Base-by-base conservation (phyloP, 164 flowering plant genomes). In the Nelumbo lutea region DNA sequence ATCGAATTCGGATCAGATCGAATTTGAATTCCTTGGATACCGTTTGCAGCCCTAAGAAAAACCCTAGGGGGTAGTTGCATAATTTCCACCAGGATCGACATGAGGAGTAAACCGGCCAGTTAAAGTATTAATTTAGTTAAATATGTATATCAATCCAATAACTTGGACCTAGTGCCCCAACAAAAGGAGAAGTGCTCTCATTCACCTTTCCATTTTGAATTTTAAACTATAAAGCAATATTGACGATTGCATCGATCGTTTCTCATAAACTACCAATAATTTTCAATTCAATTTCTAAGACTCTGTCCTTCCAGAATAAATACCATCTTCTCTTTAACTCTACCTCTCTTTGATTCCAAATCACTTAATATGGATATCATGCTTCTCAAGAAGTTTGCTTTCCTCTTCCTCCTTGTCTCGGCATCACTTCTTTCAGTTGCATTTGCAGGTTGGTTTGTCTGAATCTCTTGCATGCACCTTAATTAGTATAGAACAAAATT, bases 111-210 rank as follows among this genome's bases (percentile, higher is more conserved):
- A n/a, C n/a, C n/a, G n/a, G n/a, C 1, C 5, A 2, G 53, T 50
- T 50, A 53, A 53, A 53, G 57, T 70, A 56, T 62, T 56, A 9
- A 42, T 45, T 65, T 65, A 57, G 70, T 66, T 65, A 55, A 60
- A 74, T 59, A 27, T n/a, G n/a, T n/a, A n/a, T 52, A 67, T 59
- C 42, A 72, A 47, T 67, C 84, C 82, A 81, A 84, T 76, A 76
- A 77, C 80, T 73, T 69, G 75, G 83, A 84, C 86, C 80, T 83
- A 79, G 81, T 79, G 89, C 81, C 78, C 87, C 79, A 75, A 79
- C 82, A 53, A 77, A 78, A 13, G 82, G 83, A 61, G 81, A 88
- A 86, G 86, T 79, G 83, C 78, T 77, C 79, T 76, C 68, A 52
- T 64, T 79, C 71, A 57, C 76, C 83, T 84, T 86, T 76, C 52